Conservation (phyloP, 2,329 filamentous ascomycete genomes). For the Xylaria sp. region DNA sequence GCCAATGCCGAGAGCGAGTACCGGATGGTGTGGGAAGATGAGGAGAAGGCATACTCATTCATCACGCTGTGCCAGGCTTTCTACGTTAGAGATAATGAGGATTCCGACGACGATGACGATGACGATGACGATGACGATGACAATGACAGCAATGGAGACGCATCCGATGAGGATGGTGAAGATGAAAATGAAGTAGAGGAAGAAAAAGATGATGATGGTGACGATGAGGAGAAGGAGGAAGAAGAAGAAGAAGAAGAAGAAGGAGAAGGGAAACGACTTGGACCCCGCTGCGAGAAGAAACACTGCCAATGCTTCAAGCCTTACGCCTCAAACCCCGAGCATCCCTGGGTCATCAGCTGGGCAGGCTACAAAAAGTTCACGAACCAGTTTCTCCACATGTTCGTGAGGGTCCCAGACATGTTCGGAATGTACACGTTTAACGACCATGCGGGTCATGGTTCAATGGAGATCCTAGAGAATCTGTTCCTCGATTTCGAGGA, state of each 20-base stretch:
- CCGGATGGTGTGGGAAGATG: conserved; percentile 43
- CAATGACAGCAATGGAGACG: conserved; percentile 23
- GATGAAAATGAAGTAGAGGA: conserved; percentile 28
- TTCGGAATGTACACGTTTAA: conserved; percentile 59
- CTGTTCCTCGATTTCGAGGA: conserved; percentile 55
- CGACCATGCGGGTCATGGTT: conserved; percentile 55
- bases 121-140: conserved; percentile 32
- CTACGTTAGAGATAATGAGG: neutral
- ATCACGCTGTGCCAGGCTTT: conserved; percentile 46
- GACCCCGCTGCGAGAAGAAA: conserved; percentile 41
- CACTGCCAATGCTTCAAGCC: conserved; percentile 51
- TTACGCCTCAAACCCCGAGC: conserved; percentile 48
- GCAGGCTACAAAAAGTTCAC: conserved; percentile 49
- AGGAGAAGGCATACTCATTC: conserved; percentile 46
- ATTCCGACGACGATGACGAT: conserved; percentile 15
- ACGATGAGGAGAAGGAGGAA: conserved; percentile 25
- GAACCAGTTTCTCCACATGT: conserved; percentile 38
- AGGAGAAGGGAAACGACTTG: conserved; percentile 15
- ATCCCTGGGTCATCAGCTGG: conserved; percentile 49
- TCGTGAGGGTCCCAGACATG: conserved; percentile 51
- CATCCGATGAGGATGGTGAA: conserved; percentile 20
- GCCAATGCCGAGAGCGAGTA: conserved; percentile 51
- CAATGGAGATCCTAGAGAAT: conserved; percentile 58
- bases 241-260: conserved; percentile 7
- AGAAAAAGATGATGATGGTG: conserved; percentile 21